These are phyloP conservation scores for Thelonectria olida DNA, from an alignment of 2,329 filamentous ascomycete genomes.

Conservation along the genomic window DNA sequence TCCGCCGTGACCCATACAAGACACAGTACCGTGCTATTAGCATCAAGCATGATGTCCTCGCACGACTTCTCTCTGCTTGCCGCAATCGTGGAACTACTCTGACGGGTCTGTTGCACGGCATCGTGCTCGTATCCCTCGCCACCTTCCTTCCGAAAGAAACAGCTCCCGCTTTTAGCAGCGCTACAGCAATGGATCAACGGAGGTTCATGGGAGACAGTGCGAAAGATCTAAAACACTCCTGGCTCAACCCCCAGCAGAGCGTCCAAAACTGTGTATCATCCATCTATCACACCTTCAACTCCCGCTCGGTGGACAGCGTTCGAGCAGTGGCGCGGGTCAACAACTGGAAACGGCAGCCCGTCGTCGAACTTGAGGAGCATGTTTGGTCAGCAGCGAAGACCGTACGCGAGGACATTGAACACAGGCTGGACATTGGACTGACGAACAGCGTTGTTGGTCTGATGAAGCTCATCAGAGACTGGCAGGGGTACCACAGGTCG, in stretches of 20 bases:
- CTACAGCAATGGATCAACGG: slow-evolving; percentile 15
- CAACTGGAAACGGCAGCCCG: slow-evolving; percentile 4
- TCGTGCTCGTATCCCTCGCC: background rate
- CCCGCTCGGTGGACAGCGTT: background rate
- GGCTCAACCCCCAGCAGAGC: slow-evolving; percentile 27
- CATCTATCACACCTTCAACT: slow-evolving; percentile 1
- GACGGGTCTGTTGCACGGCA: slow-evolving; percentile 2
- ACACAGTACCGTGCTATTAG: slow-evolving; percentile 34
- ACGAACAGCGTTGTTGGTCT: too few relatives aligned
- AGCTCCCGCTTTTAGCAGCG: background rate
- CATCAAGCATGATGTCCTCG: slow-evolving; percentile 17
- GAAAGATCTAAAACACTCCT: slow-evolving; percentile 21
- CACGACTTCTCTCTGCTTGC: background rate
- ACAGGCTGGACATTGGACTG: too few relatives aligned
- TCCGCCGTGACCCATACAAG: slow-evolving; percentile 23
- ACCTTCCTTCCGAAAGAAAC: background rate
- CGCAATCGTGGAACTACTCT: background rate
- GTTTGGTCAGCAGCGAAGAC: too few relatives aligned
- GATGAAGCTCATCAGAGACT: too few relatives aligned
- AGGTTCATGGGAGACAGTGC: slow-evolving; percentile 7
- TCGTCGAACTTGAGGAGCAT: too few relatives aligned
- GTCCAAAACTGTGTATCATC: slow-evolving; percentile 7
- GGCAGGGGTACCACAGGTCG: too few relatives aligned
- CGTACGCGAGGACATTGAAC: too few relatives aligned
- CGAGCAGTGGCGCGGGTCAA: background rate